Evolutionary conservation across 2,329 filamentous ascomycete species (phyloP), one percentile per base, ranked within the genome.

Genomic region (Diaporthe sp.): DNA sequence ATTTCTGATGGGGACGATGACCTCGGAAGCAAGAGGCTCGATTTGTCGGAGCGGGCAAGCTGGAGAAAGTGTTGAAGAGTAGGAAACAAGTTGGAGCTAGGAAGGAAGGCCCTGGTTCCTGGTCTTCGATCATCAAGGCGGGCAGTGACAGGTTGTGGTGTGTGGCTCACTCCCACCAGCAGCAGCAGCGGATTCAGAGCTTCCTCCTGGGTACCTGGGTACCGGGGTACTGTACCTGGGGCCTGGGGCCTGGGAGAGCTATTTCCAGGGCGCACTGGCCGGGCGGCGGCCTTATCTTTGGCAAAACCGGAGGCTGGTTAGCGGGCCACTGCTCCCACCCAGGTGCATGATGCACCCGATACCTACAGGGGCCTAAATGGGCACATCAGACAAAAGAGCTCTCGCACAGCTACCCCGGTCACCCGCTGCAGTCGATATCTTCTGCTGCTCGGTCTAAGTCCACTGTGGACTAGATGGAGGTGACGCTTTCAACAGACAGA

Each of bases 221-320:
- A 47, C 63, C 31, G 20, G 12, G 51, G n/a, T 20, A 31, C 20
- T 20, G 17, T 17, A 5, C 31, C 44, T n/a, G 44, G 42, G 31
- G 31, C 31, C 31, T 31, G 31, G 31, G 31, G 22, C 34, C 42
- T 20, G 60, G 2, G 44, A 28, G 17, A 39, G 65, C 47, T 68
- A 53, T 53, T 70, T 55, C 65, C 68, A 60, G 71, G 58, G 60
- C 42, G 42, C 60, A n/a, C 31, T 37, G 70, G 60, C 70, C 70
- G 53, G 71, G 39, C 42, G 42, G 61, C 61, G 72, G 47, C 53
- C 75, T 76, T 76, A 76, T 76, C 75, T 72, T 57, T 44, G 28
- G 47, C 42, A 72, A 75, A 70, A 49, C 39, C 20, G 60, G 73
- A 68, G 75, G 75, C 75, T 76, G 72, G 73, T 75, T 63, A 72